phyloP scores from a whole-genome alignment of 768 basidiomycete species.

The Jaapia argillacea region DNA sequence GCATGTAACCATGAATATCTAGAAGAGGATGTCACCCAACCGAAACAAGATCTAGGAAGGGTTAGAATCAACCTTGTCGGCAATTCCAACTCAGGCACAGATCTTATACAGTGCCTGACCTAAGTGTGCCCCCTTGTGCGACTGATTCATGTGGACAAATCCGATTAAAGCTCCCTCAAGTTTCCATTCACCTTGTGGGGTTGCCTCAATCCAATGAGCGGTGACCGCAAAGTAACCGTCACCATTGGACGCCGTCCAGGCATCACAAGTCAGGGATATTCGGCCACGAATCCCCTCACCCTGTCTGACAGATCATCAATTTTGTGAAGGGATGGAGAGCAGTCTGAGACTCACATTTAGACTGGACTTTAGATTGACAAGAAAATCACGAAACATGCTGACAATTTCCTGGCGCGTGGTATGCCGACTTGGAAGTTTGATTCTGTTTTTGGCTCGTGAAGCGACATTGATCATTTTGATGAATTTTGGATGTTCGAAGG shows the following conservation, averaged over 20 bases:
- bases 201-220: constrained; percentile 29
- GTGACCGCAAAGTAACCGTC: constrained; percentile 31
- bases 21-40: neutral
- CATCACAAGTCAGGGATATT: constrained; percentile 27
- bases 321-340: neutral
- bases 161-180: constrained; percentile 21
- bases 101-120: constrained; percentile 30
- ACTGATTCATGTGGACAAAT: constrained; percentile 23
- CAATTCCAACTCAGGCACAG: constrained; percentile 15
- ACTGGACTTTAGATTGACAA: constrained; percentile 1
- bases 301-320: constrained; percentile 6
- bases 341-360: constrained; percentile 15
- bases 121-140: constrained; percentile 24
- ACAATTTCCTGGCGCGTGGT: constrained; percentile 19
- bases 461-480: constrained; percentile 27
- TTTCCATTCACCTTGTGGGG: constrained; percentile 14
- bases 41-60: constrained; percentile 2
- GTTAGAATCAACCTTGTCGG: constrained; percentile 18
- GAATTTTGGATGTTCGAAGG: constrained; percentile 23
- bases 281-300: constrained; percentile 13
- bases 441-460: constrained; percentile 23
- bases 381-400: constrained; percentile 14
- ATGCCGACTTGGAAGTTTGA: constrained; percentile 24
- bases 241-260: constrained; percentile 27
- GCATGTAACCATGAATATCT: constrained; percentile 27